Evolutionary conservation across 2,329 filamentous ascomycete genomes (phyloP).

Genomic region (Nothomitra cinnamomea): DNA sequence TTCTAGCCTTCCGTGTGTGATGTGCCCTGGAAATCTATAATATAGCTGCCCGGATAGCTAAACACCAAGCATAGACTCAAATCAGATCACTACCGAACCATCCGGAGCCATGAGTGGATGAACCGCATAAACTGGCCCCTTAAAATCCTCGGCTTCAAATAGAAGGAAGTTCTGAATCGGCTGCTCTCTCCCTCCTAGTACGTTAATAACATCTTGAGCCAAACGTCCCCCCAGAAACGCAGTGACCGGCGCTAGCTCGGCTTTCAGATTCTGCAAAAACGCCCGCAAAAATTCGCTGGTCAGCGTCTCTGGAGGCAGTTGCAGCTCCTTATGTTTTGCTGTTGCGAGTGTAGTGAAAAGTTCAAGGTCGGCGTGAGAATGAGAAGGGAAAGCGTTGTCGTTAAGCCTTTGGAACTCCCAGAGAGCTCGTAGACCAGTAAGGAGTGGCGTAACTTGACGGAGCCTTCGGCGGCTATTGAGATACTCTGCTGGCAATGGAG

Average conservation of each 20-base stretch:
- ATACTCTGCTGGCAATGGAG: slow-evolving; percentile 52
- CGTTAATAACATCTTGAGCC: slow-evolving; percentile 94
- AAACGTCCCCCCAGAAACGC: slow-evolving; percentile 47
- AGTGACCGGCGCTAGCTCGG: slow-evolving; percentile 5
- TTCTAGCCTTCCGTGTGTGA: no score
- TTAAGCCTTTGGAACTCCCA: slow-evolving; percentile 65
- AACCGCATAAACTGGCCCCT: slow-evolving; percentile 2
- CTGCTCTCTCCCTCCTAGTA: slow-evolving; percentile 77
- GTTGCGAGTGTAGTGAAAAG: slow-evolving; percentile 63
- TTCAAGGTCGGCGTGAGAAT: slow-evolving; percentile 48
- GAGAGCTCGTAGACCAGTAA: slow-evolving; percentile 74
- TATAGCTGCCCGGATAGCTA: no score
- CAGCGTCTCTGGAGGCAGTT: slow-evolving; percentile 28
- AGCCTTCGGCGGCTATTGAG: slow-evolving; percentile 49
- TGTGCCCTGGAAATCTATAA: not conserved
- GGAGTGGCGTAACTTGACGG: slow-evolving; percentile 60
- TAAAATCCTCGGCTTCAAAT: slow-evolving; percentile 3
- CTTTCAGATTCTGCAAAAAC: slow-evolving; percentile 71
- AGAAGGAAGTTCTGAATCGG: slow-evolving; percentile 60
- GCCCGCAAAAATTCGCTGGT: slow-evolving; percentile 50
- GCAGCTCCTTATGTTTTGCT: slow-evolving; percentile 54
- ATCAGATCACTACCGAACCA: not conserved
- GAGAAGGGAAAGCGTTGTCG: slow-evolving; percentile 33
- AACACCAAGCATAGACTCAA: not conserved
- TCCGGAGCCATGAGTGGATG: not conserved